These are phyloP conservation scores for Purpureocillium lavendulum DNA, from an alignment of 2,329 filamentous ascomycete species.

Conservation along the genomic window DNA sequence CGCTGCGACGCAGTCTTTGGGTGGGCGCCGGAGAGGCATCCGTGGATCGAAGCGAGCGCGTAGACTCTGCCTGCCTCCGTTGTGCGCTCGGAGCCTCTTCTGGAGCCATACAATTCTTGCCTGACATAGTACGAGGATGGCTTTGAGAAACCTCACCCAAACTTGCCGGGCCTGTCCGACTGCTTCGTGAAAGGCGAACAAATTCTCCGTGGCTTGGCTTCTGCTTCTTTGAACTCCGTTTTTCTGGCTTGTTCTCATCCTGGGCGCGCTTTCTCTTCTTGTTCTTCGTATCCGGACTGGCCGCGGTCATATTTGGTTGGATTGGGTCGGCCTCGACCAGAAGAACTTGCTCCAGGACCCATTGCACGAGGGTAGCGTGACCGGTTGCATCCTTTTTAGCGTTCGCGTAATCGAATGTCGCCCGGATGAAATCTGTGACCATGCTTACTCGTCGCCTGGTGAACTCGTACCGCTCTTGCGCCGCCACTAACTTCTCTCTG, in stretches of 20 bases:
- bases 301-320: neutral
- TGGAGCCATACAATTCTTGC: neutral
- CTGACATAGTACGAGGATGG: neutral
- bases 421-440: constrained; percentile 4
- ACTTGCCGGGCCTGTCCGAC: neutral
- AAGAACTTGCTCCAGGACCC: constrained; percentile 16
- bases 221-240: neutral
- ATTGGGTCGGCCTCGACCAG: constrained; percentile 14
- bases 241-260: neutral
- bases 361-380: constrained; percentile 13
- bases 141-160: neutral
- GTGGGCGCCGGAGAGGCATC: neutral
- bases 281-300: no score
- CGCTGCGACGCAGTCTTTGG: constrained; percentile 1
- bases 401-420: constrained; percentile 1
- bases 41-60: neutral
- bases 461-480: constrained; percentile 1
- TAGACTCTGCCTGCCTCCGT: neutral
- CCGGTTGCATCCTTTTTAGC: constrained; percentile 9
- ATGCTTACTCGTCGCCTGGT: neutral
- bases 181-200: neutral
- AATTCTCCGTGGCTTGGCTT: neutral
- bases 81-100: neutral
- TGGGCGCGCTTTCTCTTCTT: neutral
- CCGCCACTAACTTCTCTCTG: neutral